Evolutionary conservation across 2,329 filamentous ascomycete species (phyloP).

Genomic region (Phaeophleospora eucalypticola): DNA sequence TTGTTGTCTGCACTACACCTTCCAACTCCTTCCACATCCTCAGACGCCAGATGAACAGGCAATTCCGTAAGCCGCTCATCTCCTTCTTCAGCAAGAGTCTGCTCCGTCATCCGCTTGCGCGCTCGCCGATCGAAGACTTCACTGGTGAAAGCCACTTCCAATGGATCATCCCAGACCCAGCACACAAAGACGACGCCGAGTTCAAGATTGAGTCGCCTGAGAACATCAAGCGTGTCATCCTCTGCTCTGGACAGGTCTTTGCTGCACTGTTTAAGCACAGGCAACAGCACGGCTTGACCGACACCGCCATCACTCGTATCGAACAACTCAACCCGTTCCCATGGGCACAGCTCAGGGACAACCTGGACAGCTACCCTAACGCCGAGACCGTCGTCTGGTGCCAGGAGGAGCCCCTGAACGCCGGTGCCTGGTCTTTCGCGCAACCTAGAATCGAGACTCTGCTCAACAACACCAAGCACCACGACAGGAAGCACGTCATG

Average conservation of each 20-base stretch:
- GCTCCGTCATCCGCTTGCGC: constrained; percentile 86
- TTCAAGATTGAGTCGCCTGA: constrained; percentile 68
- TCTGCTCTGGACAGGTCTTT: constrained; percentile 95
- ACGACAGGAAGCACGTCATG: constrained; percentile 92
- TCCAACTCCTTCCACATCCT: constrained; percentile 95
- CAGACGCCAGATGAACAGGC: constrained; percentile 94
- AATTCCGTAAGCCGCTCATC: constrained; percentile 96
- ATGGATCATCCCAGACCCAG: constrained; percentile 91
- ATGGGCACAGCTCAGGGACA: constrained; percentile 94
- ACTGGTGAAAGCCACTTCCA: constrained; percentile 87
- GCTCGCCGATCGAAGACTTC: constrained; percentile 88
- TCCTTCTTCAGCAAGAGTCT: constrained; percentile 99
- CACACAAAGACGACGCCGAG: constrained; percentile 64
- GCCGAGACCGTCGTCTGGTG: constrained; percentile 96
- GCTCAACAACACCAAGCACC: constrained; percentile 86
- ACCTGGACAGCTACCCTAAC: constrained; percentile 94
- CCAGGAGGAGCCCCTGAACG: constrained; percentile 97
- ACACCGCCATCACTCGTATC: constrained; percentile 89
- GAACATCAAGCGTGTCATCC: constrained; percentile 87
- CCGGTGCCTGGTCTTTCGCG: constrained; percentile 94
- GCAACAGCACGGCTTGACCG: constrained; percentile 76
- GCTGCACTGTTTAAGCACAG: constrained; percentile 87
- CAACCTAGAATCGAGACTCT: constrained; percentile 96
- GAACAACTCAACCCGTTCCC: constrained; percentile 99
- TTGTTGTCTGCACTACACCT: constrained; percentile 94